These are phyloP conservation scores for Pleurotus giganteus DNA, from an alignment of 768 basidiomycete species.

Conservation along the genomic window DNA sequence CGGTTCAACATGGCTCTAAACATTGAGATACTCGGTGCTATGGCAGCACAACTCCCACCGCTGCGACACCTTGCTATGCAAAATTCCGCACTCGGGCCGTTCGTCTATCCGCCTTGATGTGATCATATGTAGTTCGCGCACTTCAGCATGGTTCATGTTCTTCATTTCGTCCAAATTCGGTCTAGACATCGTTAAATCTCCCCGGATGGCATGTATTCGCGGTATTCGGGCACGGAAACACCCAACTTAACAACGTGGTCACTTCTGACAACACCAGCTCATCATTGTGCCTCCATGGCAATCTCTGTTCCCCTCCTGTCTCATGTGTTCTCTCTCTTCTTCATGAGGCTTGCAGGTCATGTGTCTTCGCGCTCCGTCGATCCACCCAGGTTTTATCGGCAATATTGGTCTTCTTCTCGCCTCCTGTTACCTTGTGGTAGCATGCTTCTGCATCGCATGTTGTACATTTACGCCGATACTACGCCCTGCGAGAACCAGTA, in stretches of 20 bases:
- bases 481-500: neutral
- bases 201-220: constrained; percentile 2
- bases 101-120: neutral
- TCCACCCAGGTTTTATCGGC: neutral
- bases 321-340: neutral
- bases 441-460: constrained; percentile 1
- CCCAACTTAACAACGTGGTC: neutral
- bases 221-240: neutral
- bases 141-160: no score
- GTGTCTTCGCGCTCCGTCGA: neutral
- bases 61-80: no score
- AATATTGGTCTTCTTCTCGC: constrained; percentile 1
- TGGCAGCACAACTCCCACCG: no score
- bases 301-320: neutral
- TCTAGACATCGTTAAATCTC: neutral
- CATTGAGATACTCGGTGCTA: no score
- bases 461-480: neutral
- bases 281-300: neutral
- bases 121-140: neutral
- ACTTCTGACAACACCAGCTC: neutral
- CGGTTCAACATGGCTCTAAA: no score
- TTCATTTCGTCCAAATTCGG: neutral
- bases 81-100: no score
- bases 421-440: neutral
- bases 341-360: neutral